These are phyloP conservation scores for Vachellia collinsii DNA, from an alignment of 306 rosid genomes.

Conservation along the genomic window DNA sequence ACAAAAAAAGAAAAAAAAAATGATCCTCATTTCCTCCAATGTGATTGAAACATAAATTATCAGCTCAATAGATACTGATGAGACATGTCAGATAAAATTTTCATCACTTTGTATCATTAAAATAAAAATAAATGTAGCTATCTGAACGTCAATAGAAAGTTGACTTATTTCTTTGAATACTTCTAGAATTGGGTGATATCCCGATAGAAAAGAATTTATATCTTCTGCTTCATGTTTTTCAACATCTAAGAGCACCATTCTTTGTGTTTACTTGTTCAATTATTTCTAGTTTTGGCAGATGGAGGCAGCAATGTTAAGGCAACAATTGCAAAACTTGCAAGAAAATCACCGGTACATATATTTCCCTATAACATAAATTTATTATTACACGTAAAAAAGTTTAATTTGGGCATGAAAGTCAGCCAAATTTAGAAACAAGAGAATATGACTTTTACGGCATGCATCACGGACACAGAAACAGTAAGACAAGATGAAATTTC, in stretches of 20 bases:
- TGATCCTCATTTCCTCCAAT: background rate
- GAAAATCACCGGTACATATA: constrained; percentile 74
- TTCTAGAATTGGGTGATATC: background rate
- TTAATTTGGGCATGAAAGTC: background rate
- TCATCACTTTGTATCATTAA: background rate
- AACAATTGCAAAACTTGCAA: constrained; percentile 76
- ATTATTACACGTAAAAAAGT: background rate
- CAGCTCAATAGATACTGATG: background rate
- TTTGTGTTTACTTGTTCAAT: constrained; percentile 11
- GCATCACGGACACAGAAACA: background rate
- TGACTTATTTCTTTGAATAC: constrained; percentile 24
- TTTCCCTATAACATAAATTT: constrained; percentile 1
- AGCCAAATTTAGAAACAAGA: background rate
- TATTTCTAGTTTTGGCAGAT: constrained; percentile 80
- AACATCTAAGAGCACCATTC: constrained; percentile 25
- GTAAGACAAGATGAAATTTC: background rate
- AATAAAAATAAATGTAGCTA: background rate
- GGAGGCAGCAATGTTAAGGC: constrained; percentile 84
- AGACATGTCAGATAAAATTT: background rate
- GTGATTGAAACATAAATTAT: background rate
- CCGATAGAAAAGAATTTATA: constrained; percentile 1
- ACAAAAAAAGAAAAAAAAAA: background rate
- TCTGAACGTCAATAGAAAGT: background rate
- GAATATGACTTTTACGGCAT: background rate
- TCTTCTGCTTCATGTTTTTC: constrained; percentile 15